Conservation (phyloP, 768 basidiomycete species). For the Serendipita sp. region DNA sequence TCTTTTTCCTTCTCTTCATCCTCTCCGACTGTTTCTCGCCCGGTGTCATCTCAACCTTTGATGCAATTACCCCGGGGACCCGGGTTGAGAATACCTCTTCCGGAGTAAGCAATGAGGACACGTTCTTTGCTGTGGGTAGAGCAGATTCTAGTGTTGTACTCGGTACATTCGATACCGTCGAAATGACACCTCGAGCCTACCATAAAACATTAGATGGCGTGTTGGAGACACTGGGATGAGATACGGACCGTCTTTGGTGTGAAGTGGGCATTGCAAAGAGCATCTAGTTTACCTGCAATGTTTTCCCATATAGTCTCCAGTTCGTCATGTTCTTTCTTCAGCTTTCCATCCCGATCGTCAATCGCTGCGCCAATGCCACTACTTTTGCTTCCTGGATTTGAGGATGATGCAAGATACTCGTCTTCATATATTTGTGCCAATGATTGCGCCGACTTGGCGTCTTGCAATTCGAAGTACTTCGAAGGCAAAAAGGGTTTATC, state of each 20-base stretch:
- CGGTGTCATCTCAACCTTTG: constrained; percentile 70
- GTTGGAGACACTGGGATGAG: constrained; percentile 8
- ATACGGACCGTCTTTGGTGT: constrained; percentile 73
- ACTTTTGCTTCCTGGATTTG: constrained; percentile 7
- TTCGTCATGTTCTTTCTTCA: constrained; percentile 77
- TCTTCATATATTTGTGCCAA: constrained; percentile 94
- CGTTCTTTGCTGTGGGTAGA: constrained; percentile 63
- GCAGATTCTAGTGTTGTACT: constrained; percentile 78
- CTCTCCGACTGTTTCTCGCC: constrained; percentile 57
- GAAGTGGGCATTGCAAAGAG: constrained; percentile 87
- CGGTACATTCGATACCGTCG: constrained; percentile 65
- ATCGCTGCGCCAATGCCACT: constrained; percentile 27
- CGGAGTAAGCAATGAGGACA: constrained; percentile 72
- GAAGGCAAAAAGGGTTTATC: constrained; percentile 87
- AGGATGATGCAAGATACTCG: constrained; percentile 59
- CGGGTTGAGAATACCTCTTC: constrained; percentile 69
- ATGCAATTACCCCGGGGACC: constrained; percentile 34
- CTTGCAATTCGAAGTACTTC: constrained; percentile 72
- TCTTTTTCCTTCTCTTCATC: constrained; percentile 21
- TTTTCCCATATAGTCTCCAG: constrained; percentile 70
- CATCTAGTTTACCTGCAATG: constrained; percentile 78
- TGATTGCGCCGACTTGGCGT: constrained; percentile 72
- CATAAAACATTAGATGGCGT: not conserved
- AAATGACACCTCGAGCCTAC: constrained; percentile 79
- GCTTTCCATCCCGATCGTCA: constrained; percentile 77